Conservation (phyloP, 805 yeast species). For the Huiozyma sinensis region DNA sequence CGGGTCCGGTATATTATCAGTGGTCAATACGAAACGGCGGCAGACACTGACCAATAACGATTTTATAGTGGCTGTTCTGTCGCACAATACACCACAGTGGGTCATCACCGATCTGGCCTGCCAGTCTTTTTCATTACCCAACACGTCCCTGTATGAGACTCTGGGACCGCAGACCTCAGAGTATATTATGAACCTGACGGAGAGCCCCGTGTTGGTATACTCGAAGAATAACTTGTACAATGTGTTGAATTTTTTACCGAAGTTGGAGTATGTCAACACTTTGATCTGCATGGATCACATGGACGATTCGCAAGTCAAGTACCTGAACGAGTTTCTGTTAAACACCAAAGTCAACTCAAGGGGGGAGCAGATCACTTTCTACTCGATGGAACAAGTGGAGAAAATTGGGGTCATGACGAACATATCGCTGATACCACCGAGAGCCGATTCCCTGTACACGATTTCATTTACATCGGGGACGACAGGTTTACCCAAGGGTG, state of each 20-base stretch:
- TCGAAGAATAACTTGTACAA: slow-evolving; percentile 40
- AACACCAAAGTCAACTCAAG: slow-evolving; percentile 19
- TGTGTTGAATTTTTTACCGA: slow-evolving; percentile 37
- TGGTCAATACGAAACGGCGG: slow-evolving; percentile 31
- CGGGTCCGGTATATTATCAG: slow-evolving; percentile 45
- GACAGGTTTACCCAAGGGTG: slow-evolving; percentile 69
- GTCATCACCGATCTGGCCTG: slow-evolving; percentile 58
- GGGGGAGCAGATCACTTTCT: slow-evolving; percentile 31
- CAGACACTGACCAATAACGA: slow-evolving; percentile 23
- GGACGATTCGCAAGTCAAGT: slow-evolving; percentile 24
- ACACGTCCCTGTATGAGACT: slow-evolving; percentile 47
- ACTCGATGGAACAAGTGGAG: slow-evolving; percentile 33
- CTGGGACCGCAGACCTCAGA: slow-evolving; percentile 50
- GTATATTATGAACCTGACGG: slow-evolving; percentile 50
- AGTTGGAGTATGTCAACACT: slow-evolving; percentile 35
- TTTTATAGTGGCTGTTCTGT: slow-evolving; percentile 46
- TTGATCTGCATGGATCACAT: slow-evolving; percentile 48
- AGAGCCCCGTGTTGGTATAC: slow-evolving; percentile 49
- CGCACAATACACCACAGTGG: slow-evolving; percentile 60
- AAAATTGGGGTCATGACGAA: slow-evolving; percentile 35
- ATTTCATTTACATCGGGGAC: slow-evolving; percentile 70
- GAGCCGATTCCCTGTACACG: slow-evolving; percentile 44
- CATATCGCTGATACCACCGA: slow-evolving; percentile 36
- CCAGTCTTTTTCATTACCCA: slow-evolving; percentile 43
- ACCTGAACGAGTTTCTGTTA: slow-evolving; percentile 23